Base-by-base conservation (phyloP, 805 yeast genomes). In the Candida orba region DNA sequence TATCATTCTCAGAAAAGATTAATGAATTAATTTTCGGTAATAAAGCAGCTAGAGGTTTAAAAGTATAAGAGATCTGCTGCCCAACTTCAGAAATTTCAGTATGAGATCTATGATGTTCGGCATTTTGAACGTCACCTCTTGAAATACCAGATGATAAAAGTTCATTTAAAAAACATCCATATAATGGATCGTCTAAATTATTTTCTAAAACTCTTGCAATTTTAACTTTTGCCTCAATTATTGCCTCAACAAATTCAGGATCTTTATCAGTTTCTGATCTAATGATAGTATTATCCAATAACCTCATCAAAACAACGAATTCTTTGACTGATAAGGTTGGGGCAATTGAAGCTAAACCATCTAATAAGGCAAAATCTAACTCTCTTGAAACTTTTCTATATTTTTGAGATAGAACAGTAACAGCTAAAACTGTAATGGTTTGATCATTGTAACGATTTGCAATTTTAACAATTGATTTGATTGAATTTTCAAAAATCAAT, bases 401-500 rank as follows among this genome's bases (percentile, higher is more conserved):
- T 56, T 89, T 90, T 59, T 90, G 97, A 13, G 86, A 78, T 44
- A 93, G 69, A 33, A 93, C 79, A 0, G 96, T 82, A 13, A 86
- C 79, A 0, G 95, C 81, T 50, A 93, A 71, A 4, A 84, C 80
- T 15, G 84, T 77, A 27, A 91, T 83, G 15, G 85, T 75, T 44
- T 78, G 79, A 50, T 84, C 93, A 36, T 76, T 72, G 54, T 85
- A 83, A 29, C 71, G 69, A 24, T 76, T 72, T 0, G 90, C 78
- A 34, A 90, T 75, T 39, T 79, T 79, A 36, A 79, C 72, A 8
- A 82, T 74, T 0, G 95, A 81, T 8, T 76, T 71, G 17, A 88
- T 75, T 24, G 89, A 79, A 57, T 88, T 86, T 45, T 75, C 71
- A 58, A 79, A 80, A 8, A 82, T 50, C 18, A 49, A 50, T 14